Evolutionary conservation across 345 rosid species (phyloP).

Genomic region (Hibiscus mutabilis): DNA sequence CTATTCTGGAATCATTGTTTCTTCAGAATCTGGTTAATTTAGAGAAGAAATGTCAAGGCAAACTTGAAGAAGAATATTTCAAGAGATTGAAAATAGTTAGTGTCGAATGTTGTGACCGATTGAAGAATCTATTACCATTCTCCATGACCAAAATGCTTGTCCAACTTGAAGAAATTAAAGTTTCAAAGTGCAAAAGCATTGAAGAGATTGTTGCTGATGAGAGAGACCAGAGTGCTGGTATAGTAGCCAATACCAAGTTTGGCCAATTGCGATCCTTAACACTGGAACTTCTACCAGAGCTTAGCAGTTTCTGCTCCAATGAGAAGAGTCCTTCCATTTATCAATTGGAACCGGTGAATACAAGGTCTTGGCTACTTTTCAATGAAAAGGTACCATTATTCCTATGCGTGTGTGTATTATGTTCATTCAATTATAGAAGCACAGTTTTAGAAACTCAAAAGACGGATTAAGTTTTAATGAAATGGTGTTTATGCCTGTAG

Average conservation of each 20-base stretch:
- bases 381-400: no score
- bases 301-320: constrained; percentile 6
- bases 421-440: no score
- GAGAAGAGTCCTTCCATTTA: background rate
- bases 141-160: constrained; percentile 3
- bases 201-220: constrained; percentile 6
- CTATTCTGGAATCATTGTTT: background rate
- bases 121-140: constrained; percentile 18
- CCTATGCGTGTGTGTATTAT: no score
- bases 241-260: background rate
- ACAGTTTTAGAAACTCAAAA: no score
- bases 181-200: constrained; percentile 11
- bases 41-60: constrained; percentile 19
- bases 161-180: constrained; percentile 16
- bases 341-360: background rate
- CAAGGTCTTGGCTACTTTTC: background rate
- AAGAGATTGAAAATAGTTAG: background rate
- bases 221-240: background rate
- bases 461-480: no score
- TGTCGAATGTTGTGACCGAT: constrained; percentile 2
- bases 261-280: constrained; percentile 4
- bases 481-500: background rate
- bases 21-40: constrained; percentile 9
- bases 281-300: constrained; percentile 13
- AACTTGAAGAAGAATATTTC: background rate